A percentile compares a stretch with the other conserved stretches of the same genome.
These are phyloP conservation scores for Metroxylon sagu DNA, from an alignment of 176 grass and related monocot species.

Conservation along the genomic window DNA sequence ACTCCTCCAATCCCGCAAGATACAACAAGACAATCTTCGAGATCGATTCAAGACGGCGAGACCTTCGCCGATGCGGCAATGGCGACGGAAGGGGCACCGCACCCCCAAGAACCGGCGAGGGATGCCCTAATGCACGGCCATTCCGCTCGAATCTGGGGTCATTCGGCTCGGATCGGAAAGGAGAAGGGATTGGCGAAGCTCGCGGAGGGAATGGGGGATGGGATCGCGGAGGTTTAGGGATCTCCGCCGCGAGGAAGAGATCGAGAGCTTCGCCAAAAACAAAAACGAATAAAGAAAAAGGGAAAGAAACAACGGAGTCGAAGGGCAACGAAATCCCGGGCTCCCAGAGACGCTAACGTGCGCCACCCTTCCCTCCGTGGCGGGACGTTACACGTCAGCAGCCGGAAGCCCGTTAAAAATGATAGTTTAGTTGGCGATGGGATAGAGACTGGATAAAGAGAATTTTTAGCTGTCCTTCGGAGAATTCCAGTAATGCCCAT, in stretches of 20 bases:
- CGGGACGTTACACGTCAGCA: no score
- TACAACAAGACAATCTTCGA: no score
- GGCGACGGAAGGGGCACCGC: neutral
- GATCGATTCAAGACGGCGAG: no score
- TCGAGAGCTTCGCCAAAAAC: neutral
- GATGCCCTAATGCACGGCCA: constrained; percentile 5
- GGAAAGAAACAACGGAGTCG: neutral
- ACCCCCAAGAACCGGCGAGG: neutral
- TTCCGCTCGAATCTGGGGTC: constrained; percentile 10
- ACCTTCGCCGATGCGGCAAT: neutral
- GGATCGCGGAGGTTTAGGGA: neutral
- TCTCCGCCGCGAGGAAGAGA: neutral
- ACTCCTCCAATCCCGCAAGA: neutral
- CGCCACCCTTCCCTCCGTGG: no score
- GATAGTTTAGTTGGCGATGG: no score
- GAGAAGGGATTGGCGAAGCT: constrained; percentile 5
- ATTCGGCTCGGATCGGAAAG: constrained; percentile 1
- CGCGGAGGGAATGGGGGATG: neutral
- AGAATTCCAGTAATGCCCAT: no score
- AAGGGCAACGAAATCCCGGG: neutral
- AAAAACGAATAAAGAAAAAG: neutral
- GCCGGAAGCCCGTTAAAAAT: no score
- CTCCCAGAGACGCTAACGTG: no score
- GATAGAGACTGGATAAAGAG: no score
- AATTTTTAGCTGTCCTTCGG: no score